phyloP scores from a whole-genome alignment of 208 protist genomes.

The Leishmania tarentolae region DNA sequence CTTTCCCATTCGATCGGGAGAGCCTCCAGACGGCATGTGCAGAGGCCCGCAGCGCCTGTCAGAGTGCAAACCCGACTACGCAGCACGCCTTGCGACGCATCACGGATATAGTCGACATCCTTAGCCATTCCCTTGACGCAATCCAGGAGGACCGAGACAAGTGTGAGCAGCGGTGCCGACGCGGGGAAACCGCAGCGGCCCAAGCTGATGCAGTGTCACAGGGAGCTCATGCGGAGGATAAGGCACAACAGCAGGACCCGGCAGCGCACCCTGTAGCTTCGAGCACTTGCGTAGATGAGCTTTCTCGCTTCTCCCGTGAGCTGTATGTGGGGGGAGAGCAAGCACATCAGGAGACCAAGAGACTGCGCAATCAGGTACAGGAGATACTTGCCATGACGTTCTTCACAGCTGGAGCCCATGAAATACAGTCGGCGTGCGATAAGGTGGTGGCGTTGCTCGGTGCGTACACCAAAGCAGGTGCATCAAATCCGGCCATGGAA shows the following conservation, averaged over 20 bases:
- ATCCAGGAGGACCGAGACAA: neutral
- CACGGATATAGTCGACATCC: neutral
- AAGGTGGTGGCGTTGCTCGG: constrained; percentile 13
- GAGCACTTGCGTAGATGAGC: neutral
- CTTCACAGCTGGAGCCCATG: constrained; percentile 2
- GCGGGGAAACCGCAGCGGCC: neutral
- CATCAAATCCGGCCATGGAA: constrained; percentile 28
- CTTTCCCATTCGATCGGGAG: neutral
- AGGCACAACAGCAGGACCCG: constrained; percentile 10
- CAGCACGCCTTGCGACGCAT: constrained; percentile 1
- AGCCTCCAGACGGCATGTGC: constrained; percentile 7
- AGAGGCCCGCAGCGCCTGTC: constrained; percentile 6
- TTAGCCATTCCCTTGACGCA: neutral
- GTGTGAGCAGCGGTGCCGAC: constrained; percentile 14
- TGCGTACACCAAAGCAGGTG: neutral
- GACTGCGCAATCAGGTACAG: constrained; percentile 28
- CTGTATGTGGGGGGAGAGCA: constrained; percentile 14
- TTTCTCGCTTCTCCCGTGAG: constrained; percentile 6
- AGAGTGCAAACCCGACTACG: neutral
- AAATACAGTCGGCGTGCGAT: constrained; percentile 11
- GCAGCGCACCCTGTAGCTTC: neutral
- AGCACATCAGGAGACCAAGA: constrained; percentile 12
- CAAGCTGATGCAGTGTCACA: constrained; percentile 1
- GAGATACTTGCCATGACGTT: constrained; percentile 15
- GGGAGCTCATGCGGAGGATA: neutral